A percentile compares a stretch with the other conserved stretches of the same genome.
Conservation (phyloP, 306 rosid species). For the Prunus mira region DNA sequence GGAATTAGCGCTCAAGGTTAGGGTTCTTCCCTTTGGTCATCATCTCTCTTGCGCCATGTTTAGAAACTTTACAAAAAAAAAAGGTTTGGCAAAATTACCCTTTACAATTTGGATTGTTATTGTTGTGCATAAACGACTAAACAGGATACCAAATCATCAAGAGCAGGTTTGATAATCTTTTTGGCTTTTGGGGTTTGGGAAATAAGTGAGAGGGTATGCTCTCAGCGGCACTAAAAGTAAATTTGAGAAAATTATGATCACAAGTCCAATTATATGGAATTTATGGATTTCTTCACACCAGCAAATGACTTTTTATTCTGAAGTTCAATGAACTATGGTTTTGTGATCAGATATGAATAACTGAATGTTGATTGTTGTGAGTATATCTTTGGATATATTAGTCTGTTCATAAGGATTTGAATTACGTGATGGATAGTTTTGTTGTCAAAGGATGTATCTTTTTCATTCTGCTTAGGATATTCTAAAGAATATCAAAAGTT, state of each 20-base stretch:
- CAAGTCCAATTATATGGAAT: not conserved
- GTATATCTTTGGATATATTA: not conserved
- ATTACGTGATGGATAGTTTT: not conserved
- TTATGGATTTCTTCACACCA: not conserved
- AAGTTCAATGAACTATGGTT: not conserved
- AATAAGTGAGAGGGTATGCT: not conserved
- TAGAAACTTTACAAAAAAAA: not conserved
- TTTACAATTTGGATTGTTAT: not conserved
- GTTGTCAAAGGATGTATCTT: not conserved
- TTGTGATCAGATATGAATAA: not conserved
- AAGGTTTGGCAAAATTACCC: not conserved
- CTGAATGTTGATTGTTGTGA: not conserved
- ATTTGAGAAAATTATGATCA: not conserved
- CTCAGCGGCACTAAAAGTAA: not conserved
- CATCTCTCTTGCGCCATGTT: not conserved
- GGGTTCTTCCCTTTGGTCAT: not conserved
- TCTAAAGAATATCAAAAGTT: too few species aligned
- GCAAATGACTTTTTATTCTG: not conserved
- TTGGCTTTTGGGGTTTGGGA: not conserved
- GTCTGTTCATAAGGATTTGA: not conserved
- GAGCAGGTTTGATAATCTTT: not conserved
- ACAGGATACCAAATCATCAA: not conserved
- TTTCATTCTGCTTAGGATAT: not conserved
- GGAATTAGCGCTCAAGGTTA: slow-evolving; percentile 48
- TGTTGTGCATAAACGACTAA: not conserved